These are phyloP conservation scores for Komagataella ulmi DNA, from an alignment of 805 yeast genomes.

Conservation along the genomic window DNA sequence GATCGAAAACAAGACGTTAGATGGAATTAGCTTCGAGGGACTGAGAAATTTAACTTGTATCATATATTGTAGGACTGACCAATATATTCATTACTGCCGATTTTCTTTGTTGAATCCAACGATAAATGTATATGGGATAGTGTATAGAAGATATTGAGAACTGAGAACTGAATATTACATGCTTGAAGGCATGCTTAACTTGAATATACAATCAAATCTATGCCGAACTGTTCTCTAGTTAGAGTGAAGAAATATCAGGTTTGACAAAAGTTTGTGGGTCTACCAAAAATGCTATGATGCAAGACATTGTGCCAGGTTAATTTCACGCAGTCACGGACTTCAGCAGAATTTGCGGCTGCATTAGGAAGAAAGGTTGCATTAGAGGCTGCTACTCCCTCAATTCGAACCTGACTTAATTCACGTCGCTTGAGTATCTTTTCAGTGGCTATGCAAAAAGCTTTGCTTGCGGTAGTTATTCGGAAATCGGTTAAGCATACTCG, in stretches of 20 bases:
- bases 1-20: not conserved
- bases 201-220: no score
- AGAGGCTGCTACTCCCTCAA: constrained; percentile 2
- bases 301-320: constrained; percentile 40
- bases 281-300: constrained; percentile 36
- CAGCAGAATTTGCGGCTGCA: not conserved
- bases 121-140: not conserved
- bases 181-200: not conserved
- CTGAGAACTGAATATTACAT: not conserved
- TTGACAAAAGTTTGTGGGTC: constrained; percentile 20
- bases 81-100: no score
- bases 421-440: constrained; percentile 1
- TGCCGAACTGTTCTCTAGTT: no score
- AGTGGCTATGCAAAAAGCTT: constrained; percentile 1
- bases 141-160: not conserved
- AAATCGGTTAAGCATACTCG: not conserved
- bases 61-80: not conserved
- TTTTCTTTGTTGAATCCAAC: not conserved
- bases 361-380: constrained; percentile 1
- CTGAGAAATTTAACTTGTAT: not conserved
- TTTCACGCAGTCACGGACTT: constrained; percentile 23
- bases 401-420: constrained; percentile 7
- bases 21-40: not conserved
- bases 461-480: not conserved
- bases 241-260: not conserved